Evolutionary conservation across 495 filamentous ascomycete genomes (phyloP), one percentile per base, ranked within the genome.

Genomic region (Chlorociboria aeruginascens): DNA sequence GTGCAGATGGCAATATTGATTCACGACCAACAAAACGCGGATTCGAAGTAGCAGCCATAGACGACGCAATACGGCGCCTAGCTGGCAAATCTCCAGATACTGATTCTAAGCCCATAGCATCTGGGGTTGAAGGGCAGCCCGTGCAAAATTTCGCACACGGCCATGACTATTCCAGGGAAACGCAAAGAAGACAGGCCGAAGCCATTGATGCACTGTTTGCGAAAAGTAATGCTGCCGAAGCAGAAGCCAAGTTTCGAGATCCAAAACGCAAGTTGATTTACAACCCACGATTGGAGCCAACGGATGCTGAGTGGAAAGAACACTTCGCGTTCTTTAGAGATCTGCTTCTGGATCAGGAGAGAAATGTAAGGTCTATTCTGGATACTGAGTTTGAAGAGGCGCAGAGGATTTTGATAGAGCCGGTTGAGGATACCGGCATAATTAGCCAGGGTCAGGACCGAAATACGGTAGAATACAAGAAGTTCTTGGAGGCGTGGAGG

Each of bases 331-430:
- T 37, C 25, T 43, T 43, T 31, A 1, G 16, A 6, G 11, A 28
- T 12, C 40, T 29, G 25, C 40, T 43, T 28, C 11, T 3, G 3
- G 14, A 16, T 8, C 13, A 9, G 12, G 20, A 25, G 20, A 25
- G 20, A 4, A 32, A 40, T n/a, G 14, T 54, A 32, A 16, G 29
- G 17, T 9, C 25, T 8, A 25, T 53, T 20, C 12, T 53, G 10
- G 38, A 55, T 17, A 25, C 29, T 8, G 8, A 53, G n/a, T 53
- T 59, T 42, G 69, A 38, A 29, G 46, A 49, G 32, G 47, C 32
- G 9, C 49, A 59, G 29, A 29, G 14, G n/a, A 29, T 41, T 0
- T n/a, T 50, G 9, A 11, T 59, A 7, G 8, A 46, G 13, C 52
- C 56, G 13, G 3, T 10, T 0, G 20, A 11, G 6, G 29, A 45